phyloP scores from a whole-genome alignment of 768 basidiomycete genomes.

The Kwoniella shandongensis region DNA sequence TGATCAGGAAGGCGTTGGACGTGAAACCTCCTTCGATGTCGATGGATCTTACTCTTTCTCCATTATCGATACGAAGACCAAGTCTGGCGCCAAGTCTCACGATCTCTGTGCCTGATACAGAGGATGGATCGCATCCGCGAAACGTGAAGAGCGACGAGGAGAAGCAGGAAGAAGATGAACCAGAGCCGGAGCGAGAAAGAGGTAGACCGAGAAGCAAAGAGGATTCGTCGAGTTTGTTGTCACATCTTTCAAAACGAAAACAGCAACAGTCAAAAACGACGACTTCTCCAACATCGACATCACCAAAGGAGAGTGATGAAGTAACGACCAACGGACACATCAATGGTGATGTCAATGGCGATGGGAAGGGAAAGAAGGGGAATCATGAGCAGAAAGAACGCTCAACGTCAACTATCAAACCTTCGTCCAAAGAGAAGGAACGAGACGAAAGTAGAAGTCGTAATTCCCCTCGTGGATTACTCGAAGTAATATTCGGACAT shows the following conservation, averaged over 20 bases:
- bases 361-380: too few species aligned
- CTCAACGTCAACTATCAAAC: neutral
- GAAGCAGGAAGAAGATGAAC: neutral
- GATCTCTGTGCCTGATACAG: conserved; percentile 5
- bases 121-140: neutral
- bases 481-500: too few species aligned
- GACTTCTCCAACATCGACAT: too few species aligned
- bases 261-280: neutral
- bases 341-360: too few species aligned
- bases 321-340: too few species aligned
- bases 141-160: conserved; percentile 2
- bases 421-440: neutral
- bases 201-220: conserved; percentile 32
- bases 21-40: conserved; percentile 13
- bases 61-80: conserved; percentile 11
- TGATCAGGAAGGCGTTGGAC: conserved; percentile 20
- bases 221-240: conserved; percentile 7
- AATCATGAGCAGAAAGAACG: neutral
- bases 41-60: conserved; percentile 11
- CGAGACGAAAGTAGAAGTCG: too few species aligned
- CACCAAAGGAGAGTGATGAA: too few species aligned
- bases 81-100: conserved; percentile 18
- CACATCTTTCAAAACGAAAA: conserved; percentile 9
- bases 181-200: conserved; percentile 25
- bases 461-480: too few species aligned